phyloP scores from a whole-genome alignment of 495 filamentous ascomycete genomes.

The Pseudotulostoma volvatum region DNA sequence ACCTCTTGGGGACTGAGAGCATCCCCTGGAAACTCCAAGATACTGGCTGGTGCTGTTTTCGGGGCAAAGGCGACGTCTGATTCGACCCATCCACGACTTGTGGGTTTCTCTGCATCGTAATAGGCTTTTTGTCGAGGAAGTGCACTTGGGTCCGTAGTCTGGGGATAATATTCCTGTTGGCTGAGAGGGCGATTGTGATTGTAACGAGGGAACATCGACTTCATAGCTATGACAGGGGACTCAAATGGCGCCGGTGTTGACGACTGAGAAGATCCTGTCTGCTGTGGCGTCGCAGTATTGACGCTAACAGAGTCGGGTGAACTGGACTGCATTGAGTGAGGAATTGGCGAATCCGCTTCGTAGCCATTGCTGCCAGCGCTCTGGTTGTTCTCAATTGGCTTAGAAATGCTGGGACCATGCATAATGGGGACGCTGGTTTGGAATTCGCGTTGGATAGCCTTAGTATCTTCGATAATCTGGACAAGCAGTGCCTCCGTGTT shows the following conservation, averaged over 20 bases:
- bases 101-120: background rate
- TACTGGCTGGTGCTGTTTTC: constrained; percentile 31
- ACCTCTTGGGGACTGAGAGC: constrained; percentile 18
- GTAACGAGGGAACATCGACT: constrained; percentile 70
- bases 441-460: constrained; percentile 14
- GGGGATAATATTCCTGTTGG: constrained; percentile 53
- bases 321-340: constrained; percentile 11
- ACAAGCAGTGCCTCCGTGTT: constrained; percentile 25
- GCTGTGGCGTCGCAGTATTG: constrained; percentile 4
- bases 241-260: constrained; percentile 13
- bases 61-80: constrained; percentile 27
- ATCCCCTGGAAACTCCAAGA: constrained; percentile 28
- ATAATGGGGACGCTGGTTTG: constrained; percentile 6
- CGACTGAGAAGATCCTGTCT: constrained; percentile 4
- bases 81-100: constrained; percentile 8
- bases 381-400: background rate
- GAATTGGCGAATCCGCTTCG: constrained; percentile 22
- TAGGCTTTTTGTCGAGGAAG: background rate
- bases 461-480: constrained; percentile 25
- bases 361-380: background rate
- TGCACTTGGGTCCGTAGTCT: constrained; percentile 17
- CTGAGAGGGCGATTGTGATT: constrained; percentile 51
- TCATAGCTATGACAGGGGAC: constrained; percentile 32
- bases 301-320: constrained; percentile 12
- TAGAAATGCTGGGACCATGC: background rate